Evolutionary conservation across 1,284 basidiomycete species (phyloP).

Genomic region (Gomphus bonarii): DNA sequence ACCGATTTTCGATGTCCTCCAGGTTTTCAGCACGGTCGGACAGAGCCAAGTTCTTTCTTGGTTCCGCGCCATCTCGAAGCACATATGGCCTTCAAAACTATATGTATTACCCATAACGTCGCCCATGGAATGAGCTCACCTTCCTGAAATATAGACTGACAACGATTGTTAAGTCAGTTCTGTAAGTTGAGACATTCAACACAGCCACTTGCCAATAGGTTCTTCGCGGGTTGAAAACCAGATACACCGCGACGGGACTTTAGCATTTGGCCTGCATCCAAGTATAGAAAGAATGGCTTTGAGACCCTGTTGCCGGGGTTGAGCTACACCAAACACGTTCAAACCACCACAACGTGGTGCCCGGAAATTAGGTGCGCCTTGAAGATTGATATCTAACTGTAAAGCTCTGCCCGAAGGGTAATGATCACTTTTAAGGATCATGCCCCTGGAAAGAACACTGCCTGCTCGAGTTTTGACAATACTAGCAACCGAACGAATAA

Average conservation of each 20-base stretch:
- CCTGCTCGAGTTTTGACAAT: constrained; percentile 85
- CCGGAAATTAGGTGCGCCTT: constrained; percentile 94
- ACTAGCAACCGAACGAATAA: constrained; percentile 41
- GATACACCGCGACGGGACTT: constrained; percentile 59
- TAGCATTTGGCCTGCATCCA: constrained; percentile 58
- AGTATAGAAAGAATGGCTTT: constrained; percentile 87
- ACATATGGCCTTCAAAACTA: constrained; percentile 67
- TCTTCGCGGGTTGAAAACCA: constrained; percentile 84
- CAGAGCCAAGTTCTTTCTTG: constrained; percentile 70
- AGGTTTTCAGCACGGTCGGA: constrained; percentile 92
- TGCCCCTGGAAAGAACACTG: constrained; percentile 82
- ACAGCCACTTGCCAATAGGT: constrained; percentile 49
- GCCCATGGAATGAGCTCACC: not conserved
- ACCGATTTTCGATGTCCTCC: constrained; percentile 85
- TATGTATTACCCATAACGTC: not conserved
- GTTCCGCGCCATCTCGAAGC: constrained; percentile 84
- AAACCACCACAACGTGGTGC: constrained; percentile 66
- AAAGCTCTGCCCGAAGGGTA: constrained; percentile 85
- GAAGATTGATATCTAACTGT: constrained; percentile 85
- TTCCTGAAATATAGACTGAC: constrained; percentile 82
- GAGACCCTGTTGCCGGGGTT: constrained; percentile 89
- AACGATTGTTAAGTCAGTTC: constrained; percentile 5
- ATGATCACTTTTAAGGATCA: constrained; percentile 91
- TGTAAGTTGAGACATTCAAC: not conserved
- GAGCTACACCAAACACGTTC: constrained; percentile 90